These are phyloP conservation scores for Gracilaria caudata DNA, from an alignment of 23 red algal genomes.

Conservation along the genomic window DNA sequence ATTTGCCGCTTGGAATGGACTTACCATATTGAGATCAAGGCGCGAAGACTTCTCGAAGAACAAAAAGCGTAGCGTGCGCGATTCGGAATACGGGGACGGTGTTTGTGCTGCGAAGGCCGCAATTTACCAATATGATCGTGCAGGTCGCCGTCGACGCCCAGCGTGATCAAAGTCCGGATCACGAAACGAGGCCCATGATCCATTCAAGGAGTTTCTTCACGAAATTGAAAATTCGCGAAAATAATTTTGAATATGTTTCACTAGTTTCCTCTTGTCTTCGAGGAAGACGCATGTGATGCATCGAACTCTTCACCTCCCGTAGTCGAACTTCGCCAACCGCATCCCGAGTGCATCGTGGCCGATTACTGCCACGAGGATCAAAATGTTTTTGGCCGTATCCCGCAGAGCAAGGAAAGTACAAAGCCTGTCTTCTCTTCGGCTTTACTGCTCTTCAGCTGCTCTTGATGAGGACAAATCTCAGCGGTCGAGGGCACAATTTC, in stretches of 20 bases:
- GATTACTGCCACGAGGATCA: not conserved
- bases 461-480: not conserved
- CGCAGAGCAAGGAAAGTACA: conserved; percentile 1
- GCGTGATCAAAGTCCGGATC: not conserved
- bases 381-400: not conserved
- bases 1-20: not conserved
- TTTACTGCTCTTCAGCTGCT: not conserved
- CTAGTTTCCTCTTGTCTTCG: no score
- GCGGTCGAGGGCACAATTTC: not conserved
- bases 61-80: not conserved
- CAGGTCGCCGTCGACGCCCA: conserved; percentile 1
- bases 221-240: not conserved
- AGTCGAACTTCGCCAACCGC: no score
- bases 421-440: not conserved
- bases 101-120: not conserved
- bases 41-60: not conserved
- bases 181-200: not conserved
- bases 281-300: no score
- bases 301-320: no score
- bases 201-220: not conserved
- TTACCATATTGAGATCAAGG: conserved; percentile 27
- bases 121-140: not conserved
- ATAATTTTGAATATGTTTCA: not conserved
- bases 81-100: not conserved
- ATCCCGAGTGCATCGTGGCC: no score